Evolutionary conservation across 805 yeast species (phyloP), one percentile per base, ranked within the genome.

Genomic region (Kodamaea kaohsiungensis): DNA sequence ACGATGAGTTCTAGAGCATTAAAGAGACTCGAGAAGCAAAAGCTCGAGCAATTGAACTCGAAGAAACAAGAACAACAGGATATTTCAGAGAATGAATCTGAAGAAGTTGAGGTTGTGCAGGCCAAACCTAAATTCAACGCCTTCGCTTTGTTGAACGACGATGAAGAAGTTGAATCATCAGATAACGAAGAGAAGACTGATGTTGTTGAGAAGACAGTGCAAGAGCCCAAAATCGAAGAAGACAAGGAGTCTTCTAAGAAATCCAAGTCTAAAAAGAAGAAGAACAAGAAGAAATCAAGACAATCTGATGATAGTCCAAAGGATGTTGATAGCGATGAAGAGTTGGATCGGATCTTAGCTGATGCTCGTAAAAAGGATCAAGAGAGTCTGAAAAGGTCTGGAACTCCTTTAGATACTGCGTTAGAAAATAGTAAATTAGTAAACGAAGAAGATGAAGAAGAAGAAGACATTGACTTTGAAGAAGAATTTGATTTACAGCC

Each of bases 291-390:
- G 17, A 53, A 50, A 49, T 30, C 46, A 12, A 8, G 63, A 56
- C 52, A 72, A 66, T 61, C 59, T 62, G 56, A 65, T 58, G 37
- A 58, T 57, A 30, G 35, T 12, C 48, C 59, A 59, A 39, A 59
- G 50, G 40, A 53, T 48, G 15, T 52, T 48, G 69, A 72, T n/a
- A 76, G 78, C 54, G 87, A 84, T 59, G 86, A 81, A 7, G 89
- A 84, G 35, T 68, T 87, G 22, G 89, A 86, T 65, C 71, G 70
- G 55, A 71, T 85, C 3, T 65, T 87, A 3, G 78, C 72, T 16
- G 81, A 84, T 52, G 68, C 66, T 30, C 67, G 64, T 40, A 53
- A 61, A 22, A 61, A 64, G 52, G 75, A 74, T 53, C 43, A 30
- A 30, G 35, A 50, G 61, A 64, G 43, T 64, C 59, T 52, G 62